These are phyloP conservation scores for Pyrrhoderma noxium DNA, from an alignment of 1,284 basidiomycete genomes.

Conservation along the genomic window DNA sequence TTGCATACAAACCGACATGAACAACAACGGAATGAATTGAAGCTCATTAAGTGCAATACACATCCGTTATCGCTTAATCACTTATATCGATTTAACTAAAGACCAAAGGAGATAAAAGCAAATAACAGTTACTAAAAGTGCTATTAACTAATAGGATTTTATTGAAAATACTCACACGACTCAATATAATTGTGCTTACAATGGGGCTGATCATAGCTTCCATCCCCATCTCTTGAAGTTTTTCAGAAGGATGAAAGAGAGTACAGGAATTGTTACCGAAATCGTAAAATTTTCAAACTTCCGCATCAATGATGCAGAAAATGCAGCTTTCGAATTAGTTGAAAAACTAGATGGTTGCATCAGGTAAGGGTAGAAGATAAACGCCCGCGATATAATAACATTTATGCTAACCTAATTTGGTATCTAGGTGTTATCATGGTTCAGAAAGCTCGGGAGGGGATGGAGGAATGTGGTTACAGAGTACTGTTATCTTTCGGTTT, in stretches of 20 bases:
- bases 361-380: not conserved
- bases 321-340: conserved; percentile 3
- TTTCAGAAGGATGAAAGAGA: not conserved
- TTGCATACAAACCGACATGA: no score
- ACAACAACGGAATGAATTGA: no score
- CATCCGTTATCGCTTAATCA: no score
- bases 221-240: no score
- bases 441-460: not conserved
- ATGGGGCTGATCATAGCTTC: no score
- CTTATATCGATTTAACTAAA: no score
- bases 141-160: no score
- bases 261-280: conserved; percentile 3
- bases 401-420: not conserved
- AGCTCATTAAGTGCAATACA: no score
- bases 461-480: conserved; percentile 7
- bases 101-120: no score
- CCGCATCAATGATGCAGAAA: conserved; percentile 9
- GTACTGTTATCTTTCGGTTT: not conserved
- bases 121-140: no score
- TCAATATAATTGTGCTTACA: no score
- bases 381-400: not conserved
- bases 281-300: conserved; percentile 7
- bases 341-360: conserved; percentile 14
- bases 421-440: conserved; percentile 10
- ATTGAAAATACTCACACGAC: no score